Percentiles rank a stretch among this genome's conserved stretches.
These are phyloP conservation scores for Phytomonas sp. DNA, from an alignment of 208 protist genomes.

Conservation along the genomic window DNA sequence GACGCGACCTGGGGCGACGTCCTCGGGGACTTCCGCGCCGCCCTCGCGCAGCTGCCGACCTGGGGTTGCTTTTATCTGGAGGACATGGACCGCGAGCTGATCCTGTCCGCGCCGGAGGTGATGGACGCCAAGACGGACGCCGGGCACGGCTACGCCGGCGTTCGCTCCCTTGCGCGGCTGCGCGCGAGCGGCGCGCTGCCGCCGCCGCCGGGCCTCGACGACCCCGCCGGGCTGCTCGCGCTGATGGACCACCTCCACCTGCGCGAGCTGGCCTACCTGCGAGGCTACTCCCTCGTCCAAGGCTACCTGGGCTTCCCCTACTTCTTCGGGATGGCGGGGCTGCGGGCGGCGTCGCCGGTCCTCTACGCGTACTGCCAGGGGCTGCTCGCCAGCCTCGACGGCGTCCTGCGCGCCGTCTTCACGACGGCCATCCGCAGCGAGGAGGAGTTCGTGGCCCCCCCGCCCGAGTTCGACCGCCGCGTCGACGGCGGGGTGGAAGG, in stretches of 20 bases:
- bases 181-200: conserved; percentile 39
- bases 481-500: conserved; percentile 38
- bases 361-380: conserved; percentile 71
- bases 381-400: conserved; percentile 46
- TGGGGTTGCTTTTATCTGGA: conserved; percentile 59
- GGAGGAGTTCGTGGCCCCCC: conserved; percentile 70
- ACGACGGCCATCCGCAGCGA: conserved; percentile 67
- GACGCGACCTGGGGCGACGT: conserved; percentile 70
- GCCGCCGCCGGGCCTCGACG: conserved; percentile 26
- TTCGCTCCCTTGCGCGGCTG: conserved; percentile 43
- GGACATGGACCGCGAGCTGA: conserved; percentile 62
- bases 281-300: conserved; percentile 58
- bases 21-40: conserved; percentile 36
- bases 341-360: conserved; percentile 48
- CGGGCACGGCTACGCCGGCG: conserved; percentile 42
- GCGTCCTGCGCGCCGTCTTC: conserved; percentile 52
- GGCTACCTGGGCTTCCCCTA: conserved; percentile 71
- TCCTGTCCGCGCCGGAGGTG: conserved; percentile 72
- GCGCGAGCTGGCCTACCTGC: conserved; percentile 59
- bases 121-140: conserved; percentile 86
- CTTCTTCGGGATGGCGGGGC: conserved; percentile 51
- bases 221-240: conserved; percentile 42
- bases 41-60: conserved; percentile 23
- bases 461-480: conserved; percentile 49
- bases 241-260: conserved; percentile 68